Percentiles rank a stretch among this genome's conserved stretches.
Evolutionary conservation across 257 asterid genomes (phyloP).

Genomic region (Cordia subcordata): DNA sequence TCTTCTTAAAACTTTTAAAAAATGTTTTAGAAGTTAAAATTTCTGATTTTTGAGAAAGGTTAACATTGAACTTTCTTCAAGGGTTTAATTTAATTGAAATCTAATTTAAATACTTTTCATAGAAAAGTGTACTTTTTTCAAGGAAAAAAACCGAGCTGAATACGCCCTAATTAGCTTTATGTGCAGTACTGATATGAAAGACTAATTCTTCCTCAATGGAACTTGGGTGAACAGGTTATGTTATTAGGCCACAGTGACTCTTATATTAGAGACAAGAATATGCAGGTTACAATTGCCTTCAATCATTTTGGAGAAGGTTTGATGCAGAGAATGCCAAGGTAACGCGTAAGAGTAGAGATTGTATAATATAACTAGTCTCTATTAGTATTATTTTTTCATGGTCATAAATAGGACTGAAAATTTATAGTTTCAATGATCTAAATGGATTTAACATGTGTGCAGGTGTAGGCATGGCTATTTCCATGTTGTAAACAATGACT

Average conservation of each 20-base stretch:
- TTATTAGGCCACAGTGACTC: slow-evolving; percentile 45
- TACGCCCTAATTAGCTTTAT: too few species aligned
- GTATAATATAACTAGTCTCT: too few species aligned
- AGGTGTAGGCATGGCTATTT: slow-evolving; percentile 55
- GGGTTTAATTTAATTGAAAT: too few species aligned
- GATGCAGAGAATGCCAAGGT: slow-evolving; percentile 56
- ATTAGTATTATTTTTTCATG: neutral
- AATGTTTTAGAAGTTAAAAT: too few species aligned
- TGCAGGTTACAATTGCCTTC: slow-evolving; percentile 52
- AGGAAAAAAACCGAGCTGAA: too few species aligned
- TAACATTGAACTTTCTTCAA: too few species aligned
- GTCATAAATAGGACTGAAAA: neutral
- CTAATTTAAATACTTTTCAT: too few species aligned
- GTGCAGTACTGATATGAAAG: too few species aligned
- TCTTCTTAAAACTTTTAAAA: too few species aligned
- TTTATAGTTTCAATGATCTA: neutral
- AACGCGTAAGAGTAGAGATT: too few species aligned
- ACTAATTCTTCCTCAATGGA: neutral
- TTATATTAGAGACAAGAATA: slow-evolving; percentile 28
- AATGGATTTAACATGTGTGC: neutral
- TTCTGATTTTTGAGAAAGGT: too few species aligned
- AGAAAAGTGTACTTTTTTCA: too few species aligned
- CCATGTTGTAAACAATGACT: slow-evolving; percentile 54
- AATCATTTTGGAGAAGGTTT: slow-evolving; percentile 49
- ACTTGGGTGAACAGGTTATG: slow-evolving; percentile 30